Percentiles rank a stretch among this genome's conserved stretches.
Evolutionary conservation across 2,329 filamentous ascomycete genomes (phyloP).

Genomic region (Aquanectria penicillioides): DNA sequence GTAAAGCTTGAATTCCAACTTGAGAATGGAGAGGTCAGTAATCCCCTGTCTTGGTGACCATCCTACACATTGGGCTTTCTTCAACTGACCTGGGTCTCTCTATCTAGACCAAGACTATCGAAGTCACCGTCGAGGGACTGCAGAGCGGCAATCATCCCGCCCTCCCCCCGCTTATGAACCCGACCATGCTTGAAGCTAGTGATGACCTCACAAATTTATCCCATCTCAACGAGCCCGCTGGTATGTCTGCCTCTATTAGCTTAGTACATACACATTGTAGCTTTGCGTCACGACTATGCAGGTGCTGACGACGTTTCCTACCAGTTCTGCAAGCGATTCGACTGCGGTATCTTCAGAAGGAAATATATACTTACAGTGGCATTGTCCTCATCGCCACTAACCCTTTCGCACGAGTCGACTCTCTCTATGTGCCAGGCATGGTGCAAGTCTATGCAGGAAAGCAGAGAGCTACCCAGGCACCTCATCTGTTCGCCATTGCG

Average conservation of each 20-base stretch:
- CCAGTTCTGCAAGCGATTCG: slow-evolving; percentile 96
- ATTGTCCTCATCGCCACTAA: slow-evolving; percentile 99
- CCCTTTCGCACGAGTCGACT: slow-evolving; percentile 96
- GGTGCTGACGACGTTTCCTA: slow-evolving; percentile 35
- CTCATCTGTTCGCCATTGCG: slow-evolving; percentile 97
- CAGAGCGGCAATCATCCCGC: slow-evolving; percentile 79
- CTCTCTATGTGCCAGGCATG: slow-evolving; percentile 98
- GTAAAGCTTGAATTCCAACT: slow-evolving; percentile 88
- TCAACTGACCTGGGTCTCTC: neutral
- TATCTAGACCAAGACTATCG: slow-evolving; percentile 74
- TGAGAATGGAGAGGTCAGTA: slow-evolving; percentile 87
- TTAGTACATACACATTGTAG: neutral
- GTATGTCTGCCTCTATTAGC: slow-evolving; percentile 58
- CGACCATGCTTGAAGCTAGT: slow-evolving; percentile 96
- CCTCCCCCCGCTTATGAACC: slow-evolving; percentile 96
- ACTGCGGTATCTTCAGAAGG: slow-evolving; percentile 95
- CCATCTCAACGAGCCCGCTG: slow-evolving; percentile 97
- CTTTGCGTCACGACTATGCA: neutral
- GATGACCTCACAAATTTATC: slow-evolving; percentile 98
- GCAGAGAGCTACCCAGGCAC: slow-evolving; percentile 94
- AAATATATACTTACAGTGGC: slow-evolving; percentile 99
- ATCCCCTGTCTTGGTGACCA: neutral
- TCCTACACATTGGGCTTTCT: neutral
- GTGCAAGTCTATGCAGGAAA: slow-evolving; percentile 99
- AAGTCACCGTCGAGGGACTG: slow-evolving; percentile 80